Evolutionary conservation across 495 filamentous ascomycete species (phyloP).

Genomic region (Tuber melanosporum): DNA sequence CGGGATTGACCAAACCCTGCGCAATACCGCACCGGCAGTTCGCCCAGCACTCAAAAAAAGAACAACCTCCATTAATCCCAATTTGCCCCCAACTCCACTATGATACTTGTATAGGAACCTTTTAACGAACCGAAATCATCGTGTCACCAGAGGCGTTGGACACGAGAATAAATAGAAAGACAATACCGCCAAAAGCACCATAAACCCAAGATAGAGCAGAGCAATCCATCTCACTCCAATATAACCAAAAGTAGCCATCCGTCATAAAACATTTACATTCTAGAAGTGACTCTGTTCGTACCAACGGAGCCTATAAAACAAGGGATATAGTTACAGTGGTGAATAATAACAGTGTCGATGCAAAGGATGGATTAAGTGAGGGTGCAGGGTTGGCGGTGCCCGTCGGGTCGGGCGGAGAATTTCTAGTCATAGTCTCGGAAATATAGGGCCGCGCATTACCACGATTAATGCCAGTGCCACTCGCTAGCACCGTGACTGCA

Average conservation of each 20-base stretch:
- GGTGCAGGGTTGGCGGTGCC: slow-evolving; percentile 10
- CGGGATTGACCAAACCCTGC: background rate
- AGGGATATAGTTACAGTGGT: slow-evolving; percentile 8
- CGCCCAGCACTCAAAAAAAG: background rate
- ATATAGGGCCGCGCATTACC: slow-evolving; percentile 14
- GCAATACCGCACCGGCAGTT: no score
- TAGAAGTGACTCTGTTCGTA: background rate
- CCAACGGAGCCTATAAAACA: slow-evolving; percentile 20
- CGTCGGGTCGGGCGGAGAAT: slow-evolving; percentile 2
- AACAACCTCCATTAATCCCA: background rate
- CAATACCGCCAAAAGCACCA: background rate
- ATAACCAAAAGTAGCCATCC: background rate
- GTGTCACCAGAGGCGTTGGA: background rate
- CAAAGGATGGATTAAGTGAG: background rate
- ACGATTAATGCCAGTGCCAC: slow-evolving; percentile 13
- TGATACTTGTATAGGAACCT: background rate
- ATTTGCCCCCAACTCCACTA: background rate
- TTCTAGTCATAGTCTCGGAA: slow-evolving; percentile 17
- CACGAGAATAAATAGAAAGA: background rate
- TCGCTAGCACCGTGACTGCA: slow-evolving; percentile 51
- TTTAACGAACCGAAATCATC: background rate
- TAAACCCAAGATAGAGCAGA: background rate
- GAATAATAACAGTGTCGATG: slow-evolving; percentile 6
- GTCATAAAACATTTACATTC: background rate
- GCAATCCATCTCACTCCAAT: background rate